Evolutionary conservation across 2,329 filamentous ascomycete species (phyloP).

Genomic region (Geosmithia flava): DNA sequence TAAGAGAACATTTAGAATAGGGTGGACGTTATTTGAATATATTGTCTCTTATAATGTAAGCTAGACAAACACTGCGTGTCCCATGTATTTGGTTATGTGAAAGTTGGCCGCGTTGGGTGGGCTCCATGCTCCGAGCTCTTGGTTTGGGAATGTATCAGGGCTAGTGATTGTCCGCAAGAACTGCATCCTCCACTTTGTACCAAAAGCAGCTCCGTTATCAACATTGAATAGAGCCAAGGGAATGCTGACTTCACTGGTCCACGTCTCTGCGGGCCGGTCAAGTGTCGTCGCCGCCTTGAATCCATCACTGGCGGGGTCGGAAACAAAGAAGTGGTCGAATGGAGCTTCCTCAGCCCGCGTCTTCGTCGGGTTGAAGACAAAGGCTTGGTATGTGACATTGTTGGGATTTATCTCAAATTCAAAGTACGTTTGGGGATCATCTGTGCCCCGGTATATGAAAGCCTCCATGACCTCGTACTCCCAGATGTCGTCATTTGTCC

Average conservation of each 20-base stretch:
- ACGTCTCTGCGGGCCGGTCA: slow-evolving; percentile 19
- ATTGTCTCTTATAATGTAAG: neutral
- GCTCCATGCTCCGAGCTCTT: slow-evolving; percentile 32
- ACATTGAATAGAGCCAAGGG: slow-evolving; percentile 38
- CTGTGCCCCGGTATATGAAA: slow-evolving; percentile 31
- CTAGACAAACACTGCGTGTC: slow-evolving; percentile 23
- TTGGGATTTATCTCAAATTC: slow-evolving; percentile 38
- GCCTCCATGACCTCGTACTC: slow-evolving; percentile 38
- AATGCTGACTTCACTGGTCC: slow-evolving; percentile 27
- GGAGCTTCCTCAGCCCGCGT: slow-evolving; percentile 24
- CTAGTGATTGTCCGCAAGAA: slow-evolving; percentile 35
- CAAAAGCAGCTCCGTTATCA: slow-evolving; percentile 24
- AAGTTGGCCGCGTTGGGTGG: slow-evolving; percentile 31
- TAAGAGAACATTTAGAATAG: too few species aligned
- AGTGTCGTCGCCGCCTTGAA: slow-evolving; percentile 25
- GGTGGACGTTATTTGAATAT: neutral
- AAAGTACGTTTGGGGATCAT: slow-evolving; percentile 34
- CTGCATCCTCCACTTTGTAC: slow-evolving; percentile 38
- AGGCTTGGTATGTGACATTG: slow-evolving; percentile 37
- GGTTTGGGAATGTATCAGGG: slow-evolving; percentile 27
- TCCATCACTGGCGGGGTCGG: slow-evolving; percentile 25
- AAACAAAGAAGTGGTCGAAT: slow-evolving; percentile 29
- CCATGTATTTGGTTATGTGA: slow-evolving; percentile 33
- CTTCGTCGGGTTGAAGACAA: slow-evolving; percentile 37
- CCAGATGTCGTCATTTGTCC: slow-evolving; percentile 33